phyloP scores from a whole-genome alignment of 768 basidiomycete genomes.

The Kondoa malvinella region DNA sequence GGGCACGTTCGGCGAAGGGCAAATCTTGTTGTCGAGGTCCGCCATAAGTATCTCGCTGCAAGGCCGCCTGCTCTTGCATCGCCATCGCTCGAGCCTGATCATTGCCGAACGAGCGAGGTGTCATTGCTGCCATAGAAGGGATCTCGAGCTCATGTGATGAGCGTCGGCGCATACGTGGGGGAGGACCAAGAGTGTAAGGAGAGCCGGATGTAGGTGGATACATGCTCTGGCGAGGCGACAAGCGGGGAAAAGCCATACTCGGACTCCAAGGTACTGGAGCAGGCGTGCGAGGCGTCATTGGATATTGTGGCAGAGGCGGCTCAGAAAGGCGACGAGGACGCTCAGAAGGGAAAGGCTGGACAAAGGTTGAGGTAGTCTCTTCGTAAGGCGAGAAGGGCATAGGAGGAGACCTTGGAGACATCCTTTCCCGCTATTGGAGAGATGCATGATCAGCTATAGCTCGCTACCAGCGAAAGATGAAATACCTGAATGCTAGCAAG shows the following conservation, averaged over 20 bases:
- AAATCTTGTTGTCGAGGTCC: no score
- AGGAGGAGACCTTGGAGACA: not conserved
- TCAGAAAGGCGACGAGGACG: not conserved
- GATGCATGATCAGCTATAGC: no score
- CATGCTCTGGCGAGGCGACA: not conserved
- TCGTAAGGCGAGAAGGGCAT: not conserved
- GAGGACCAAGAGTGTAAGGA: no score
- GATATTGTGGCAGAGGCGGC: not conserved
- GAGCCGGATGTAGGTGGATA: not conserved
- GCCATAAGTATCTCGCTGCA: not conserved
- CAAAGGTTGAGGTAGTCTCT: not conserved
- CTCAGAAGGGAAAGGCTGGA: not conserved
- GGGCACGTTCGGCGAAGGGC: no score
- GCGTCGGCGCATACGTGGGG: not conserved
- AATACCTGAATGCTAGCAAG: no score
- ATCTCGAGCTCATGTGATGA: not conserved
- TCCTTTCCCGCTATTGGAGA: not conserved
- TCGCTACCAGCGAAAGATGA: no score
- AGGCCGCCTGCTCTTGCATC: not conserved
- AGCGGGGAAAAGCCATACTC: not conserved
- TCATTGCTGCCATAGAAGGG: not conserved
- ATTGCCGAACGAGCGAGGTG: not conserved
- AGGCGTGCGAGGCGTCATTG: not conserved
- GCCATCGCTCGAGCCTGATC: not conserved
- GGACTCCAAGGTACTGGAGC: not conserved